These are phyloP conservation scores for Termitomyces sp. DNA, from an alignment of 768 basidiomycete species.

Conservation along the genomic window DNA sequence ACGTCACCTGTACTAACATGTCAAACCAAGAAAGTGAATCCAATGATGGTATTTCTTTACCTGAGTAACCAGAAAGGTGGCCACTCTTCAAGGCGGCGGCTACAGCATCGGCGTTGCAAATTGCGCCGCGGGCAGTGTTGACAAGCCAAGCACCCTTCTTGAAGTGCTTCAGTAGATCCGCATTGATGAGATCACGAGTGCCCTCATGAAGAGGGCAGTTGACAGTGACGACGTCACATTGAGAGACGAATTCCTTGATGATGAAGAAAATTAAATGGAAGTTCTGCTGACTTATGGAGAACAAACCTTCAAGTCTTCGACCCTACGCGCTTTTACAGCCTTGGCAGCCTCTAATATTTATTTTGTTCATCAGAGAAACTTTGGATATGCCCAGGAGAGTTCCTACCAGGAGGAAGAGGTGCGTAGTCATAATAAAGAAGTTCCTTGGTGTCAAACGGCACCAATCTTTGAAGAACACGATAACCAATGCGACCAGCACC, in stretches of 20 bases:
- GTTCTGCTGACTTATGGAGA: constrained; percentile 4
- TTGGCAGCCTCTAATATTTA: constrained; percentile 53
- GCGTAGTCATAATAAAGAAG: constrained; percentile 87
- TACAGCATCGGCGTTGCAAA: constrained; percentile 81
- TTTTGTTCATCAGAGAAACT: not conserved
- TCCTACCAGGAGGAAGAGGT: constrained; percentile 55
- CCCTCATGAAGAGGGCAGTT: constrained; percentile 88
- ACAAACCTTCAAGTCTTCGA: constrained; percentile 71
- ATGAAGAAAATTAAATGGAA: not conserved
- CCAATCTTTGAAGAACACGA: constrained; percentile 74
- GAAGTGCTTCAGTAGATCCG: constrained; percentile 79
- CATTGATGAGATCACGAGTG: constrained; percentile 75
- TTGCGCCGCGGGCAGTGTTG: constrained; percentile 91
- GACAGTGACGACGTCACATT: constrained; percentile 82
- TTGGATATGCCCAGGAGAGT: not conserved
- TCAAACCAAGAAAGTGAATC: not conserved
- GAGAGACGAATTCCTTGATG: constrained; percentile 21
- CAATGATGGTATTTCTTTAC: constrained; percentile 12
- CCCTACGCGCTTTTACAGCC: constrained; percentile 64
- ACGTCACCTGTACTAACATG: constrained; percentile 46
- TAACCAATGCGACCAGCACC: constrained; percentile 81
- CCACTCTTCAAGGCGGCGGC: constrained; percentile 72
- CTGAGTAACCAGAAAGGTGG: constrained; percentile 58
- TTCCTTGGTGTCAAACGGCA: constrained; percentile 86
- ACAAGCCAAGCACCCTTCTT: constrained; percentile 92